These are phyloP conservation scores for Anacardium occidentale DNA, from an alignment of 345 rosid genomes.

Conservation along the genomic window DNA sequence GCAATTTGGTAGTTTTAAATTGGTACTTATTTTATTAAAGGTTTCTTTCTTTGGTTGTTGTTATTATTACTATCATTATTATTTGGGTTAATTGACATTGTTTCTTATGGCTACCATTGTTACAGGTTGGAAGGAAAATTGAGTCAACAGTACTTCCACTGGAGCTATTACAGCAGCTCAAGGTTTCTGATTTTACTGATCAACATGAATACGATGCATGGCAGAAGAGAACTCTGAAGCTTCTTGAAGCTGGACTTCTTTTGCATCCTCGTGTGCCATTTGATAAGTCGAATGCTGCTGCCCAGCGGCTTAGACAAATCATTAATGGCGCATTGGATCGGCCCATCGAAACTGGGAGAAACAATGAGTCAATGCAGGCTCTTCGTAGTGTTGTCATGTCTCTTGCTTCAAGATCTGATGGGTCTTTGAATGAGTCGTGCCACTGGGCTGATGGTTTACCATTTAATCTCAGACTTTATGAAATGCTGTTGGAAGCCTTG, in stretches of 20 bases:
- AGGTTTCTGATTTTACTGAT: slow-evolving; percentile 81
- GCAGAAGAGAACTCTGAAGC: slow-evolving; percentile 77
- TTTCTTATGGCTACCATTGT: slow-evolving; percentile 2
- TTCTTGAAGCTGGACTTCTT: slow-evolving; percentile 90
- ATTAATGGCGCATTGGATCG: slow-evolving; percentile 69
- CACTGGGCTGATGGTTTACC: slow-evolving; percentile 99
- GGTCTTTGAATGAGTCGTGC: slow-evolving; percentile 69
- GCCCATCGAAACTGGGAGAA: slow-evolving; percentile 86
- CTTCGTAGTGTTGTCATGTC: slow-evolving; percentile 81
- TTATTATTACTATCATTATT: not conserved
- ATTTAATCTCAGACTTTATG: slow-evolving; percentile 78
- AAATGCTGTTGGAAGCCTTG: slow-evolving; percentile 81
- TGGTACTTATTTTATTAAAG: slow-evolving; percentile 3
- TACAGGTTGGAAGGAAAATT: slow-evolving; percentile 83
- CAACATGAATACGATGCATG: slow-evolving; percentile 82
- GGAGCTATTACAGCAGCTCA: slow-evolving; percentile 90
- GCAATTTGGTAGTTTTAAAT: slow-evolving; percentile 1
- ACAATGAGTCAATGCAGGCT: slow-evolving; percentile 90
- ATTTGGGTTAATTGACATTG: not conserved
- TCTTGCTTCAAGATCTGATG: slow-evolving; percentile 86
- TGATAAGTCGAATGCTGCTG: slow-evolving; percentile 54
- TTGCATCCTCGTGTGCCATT: slow-evolving; percentile 81
- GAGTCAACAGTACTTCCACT: slow-evolving; percentile 87
- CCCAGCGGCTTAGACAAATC: slow-evolving; percentile 72
- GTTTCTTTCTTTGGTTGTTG: not conserved